Conservation (phyloP, 257 asterid genomes). For the Sherardia arvensis region DNA sequence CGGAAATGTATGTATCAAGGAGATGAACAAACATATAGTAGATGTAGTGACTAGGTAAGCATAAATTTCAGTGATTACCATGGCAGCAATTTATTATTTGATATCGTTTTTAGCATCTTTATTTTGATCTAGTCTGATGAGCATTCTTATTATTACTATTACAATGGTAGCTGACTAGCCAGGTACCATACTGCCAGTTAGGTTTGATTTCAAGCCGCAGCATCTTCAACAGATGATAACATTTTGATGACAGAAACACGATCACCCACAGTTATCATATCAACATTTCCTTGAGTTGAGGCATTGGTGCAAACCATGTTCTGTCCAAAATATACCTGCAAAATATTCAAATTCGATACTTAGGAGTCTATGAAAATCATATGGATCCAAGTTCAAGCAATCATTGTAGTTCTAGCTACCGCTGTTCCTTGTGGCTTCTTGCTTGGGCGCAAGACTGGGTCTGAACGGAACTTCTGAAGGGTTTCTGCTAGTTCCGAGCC, state of each 20-base stretch:
- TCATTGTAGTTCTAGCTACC: not conserved
- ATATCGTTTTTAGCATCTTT: not conserved
- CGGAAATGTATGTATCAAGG: no score
- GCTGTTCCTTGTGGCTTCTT: slow-evolving; percentile 29
- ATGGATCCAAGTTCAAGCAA: not conserved
- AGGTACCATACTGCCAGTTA: not conserved
- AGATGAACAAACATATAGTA: no score
- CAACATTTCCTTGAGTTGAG: slow-evolving; percentile 16
- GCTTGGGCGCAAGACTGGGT: slow-evolving; percentile 31
- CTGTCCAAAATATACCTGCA: slow-evolving; percentile 49
- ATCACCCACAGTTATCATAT: slow-evolving; percentile 33
- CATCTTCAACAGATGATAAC: slow-evolving; percentile 30
- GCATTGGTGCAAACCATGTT: slow-evolving; percentile 34
- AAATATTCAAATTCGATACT: slow-evolving; percentile 2
- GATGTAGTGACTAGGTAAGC: no score
- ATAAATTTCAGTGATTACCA: no score
- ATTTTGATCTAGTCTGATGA: not conserved
- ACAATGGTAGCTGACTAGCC: not conserved
- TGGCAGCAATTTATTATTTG: no score
- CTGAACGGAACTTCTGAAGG: slow-evolving; percentile 45
- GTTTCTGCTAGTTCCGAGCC: slow-evolving; percentile 28
- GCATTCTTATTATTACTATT: no score
- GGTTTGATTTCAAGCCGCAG: slow-evolving; percentile 13
- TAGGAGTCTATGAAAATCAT: not conserved
- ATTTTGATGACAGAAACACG: slow-evolving; percentile 23